phyloP scores from a whole-genome alignment of 495 filamentous ascomycete genomes.

The Neurospora hispaniola region DNA sequence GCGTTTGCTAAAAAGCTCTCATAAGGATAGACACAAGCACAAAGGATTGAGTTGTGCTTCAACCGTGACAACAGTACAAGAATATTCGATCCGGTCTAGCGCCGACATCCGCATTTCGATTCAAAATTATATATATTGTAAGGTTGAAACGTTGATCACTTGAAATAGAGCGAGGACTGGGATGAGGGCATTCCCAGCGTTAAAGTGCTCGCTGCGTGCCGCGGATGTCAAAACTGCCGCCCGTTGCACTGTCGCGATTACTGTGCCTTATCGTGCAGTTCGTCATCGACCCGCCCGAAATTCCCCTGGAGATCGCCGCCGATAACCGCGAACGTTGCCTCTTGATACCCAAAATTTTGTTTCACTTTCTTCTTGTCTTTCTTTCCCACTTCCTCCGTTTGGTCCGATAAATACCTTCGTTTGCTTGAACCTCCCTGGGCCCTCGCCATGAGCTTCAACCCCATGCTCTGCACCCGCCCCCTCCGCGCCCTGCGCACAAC shows the following conservation, averaged over 20 bases:
- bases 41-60: not conserved
- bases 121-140: too few relatives aligned
- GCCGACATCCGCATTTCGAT: too few relatives aligned
- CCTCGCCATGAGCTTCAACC: conserved; percentile 5
- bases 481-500: conserved; percentile 4
- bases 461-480: conserved; percentile 9
- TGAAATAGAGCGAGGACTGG: too few relatives aligned
- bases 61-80: not conserved
- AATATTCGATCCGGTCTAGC: too few relatives aligned
- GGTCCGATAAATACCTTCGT: not conserved
- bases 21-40: not conserved
- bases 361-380: not conserved
- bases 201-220: not conserved
- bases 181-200: not conserved
- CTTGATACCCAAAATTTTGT: not conserved
- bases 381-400: too few relatives aligned
- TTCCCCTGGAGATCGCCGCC: not conserved
- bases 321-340: not conserved
- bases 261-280: not conserved
- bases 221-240: not conserved
- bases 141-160: too few relatives aligned
- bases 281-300: conserved; percentile 2
- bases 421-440: not conserved
- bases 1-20: not conserved
- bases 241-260: conserved; percentile 1